Percentiles rank a stretch among this genome's conserved stretches.
These are phyloP conservation scores for Fistulifera solaris DNA, from an alignment of 108 stramenopile species.

Conservation along the genomic window DNA sequence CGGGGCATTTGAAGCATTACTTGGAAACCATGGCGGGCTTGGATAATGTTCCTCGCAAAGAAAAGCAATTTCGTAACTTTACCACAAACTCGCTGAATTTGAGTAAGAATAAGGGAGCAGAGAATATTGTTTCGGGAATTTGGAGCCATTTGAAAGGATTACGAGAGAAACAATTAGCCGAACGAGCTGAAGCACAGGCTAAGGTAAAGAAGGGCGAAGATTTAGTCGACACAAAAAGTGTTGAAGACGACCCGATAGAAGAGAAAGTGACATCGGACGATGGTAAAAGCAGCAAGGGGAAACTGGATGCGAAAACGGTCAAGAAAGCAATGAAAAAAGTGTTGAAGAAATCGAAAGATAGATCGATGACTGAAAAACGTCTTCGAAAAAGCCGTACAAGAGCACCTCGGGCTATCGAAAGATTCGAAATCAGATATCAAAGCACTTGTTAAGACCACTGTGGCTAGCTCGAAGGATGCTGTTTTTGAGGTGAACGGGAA, in stretches of 20 bases:
- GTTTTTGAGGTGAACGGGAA: neutral
- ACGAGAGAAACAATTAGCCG: conserved; percentile 23
- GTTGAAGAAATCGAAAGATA: conserved; percentile 60
- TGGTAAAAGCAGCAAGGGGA: conserved; percentile 13
- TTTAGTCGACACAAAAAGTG: conserved; percentile 18
- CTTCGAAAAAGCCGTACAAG: conserved; percentile 38
- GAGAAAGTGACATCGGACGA: neutral
- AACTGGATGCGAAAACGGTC: conserved; percentile 20
- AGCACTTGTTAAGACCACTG: neutral
- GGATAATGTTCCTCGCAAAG: conserved; percentile 82
- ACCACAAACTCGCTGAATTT: conserved; percentile 68
- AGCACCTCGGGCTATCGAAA: conserved; percentile 13
- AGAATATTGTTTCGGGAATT: conserved; percentile 42
- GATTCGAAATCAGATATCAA: conserved; percentile 9
- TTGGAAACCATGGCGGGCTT: conserved; percentile 42
- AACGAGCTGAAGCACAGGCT: conserved; percentile 13
- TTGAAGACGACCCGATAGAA: conserved; percentile 24
- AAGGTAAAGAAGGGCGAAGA: conserved; percentile 14
- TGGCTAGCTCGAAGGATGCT: neutral
- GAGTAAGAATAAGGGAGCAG: conserved; percentile 21
- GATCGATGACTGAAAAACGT: conserved; percentile 49
- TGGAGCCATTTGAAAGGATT: conserved; percentile 58
- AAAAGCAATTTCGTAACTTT: conserved; percentile 89
- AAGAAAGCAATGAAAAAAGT: conserved; percentile 58
- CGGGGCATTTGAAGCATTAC: conserved; percentile 39